phyloP scores from a whole-genome alignment of 2,329 filamentous ascomycete genomes.

The Onygenales sp. region DNA sequence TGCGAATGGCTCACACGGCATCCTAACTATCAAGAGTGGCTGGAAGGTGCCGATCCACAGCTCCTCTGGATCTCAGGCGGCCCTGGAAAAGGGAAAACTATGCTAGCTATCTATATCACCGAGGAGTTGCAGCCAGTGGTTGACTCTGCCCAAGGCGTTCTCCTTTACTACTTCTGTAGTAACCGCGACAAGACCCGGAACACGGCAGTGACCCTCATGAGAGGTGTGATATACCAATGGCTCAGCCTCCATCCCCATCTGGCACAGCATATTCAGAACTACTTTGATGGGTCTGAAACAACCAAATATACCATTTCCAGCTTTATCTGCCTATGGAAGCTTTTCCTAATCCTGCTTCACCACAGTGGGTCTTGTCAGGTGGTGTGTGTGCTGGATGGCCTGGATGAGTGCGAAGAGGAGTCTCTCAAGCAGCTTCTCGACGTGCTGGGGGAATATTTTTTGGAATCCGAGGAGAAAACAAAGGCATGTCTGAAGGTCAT shows the following conservation, averaged over 20 bases:
- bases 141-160: constrained; percentile 5
- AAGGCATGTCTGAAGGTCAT: constrained; percentile 11
- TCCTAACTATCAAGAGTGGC: constrained; percentile 13
- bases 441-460: constrained; percentile 10
- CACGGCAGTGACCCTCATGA: constrained; percentile 12
- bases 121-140: constrained; percentile 11
- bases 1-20: constrained; percentile 16
- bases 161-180: constrained; percentile 20
- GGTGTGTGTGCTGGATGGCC: constrained; percentile 14
- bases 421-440: constrained; percentile 12
- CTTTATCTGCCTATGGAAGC: constrained; percentile 12
- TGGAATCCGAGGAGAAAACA: neutral
- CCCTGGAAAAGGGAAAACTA: constrained; percentile 20
- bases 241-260: constrained; percentile 11
- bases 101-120: constrained; percentile 18
- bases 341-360: constrained; percentile 11
- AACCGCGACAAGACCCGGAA: constrained; percentile 17
- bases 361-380: constrained; percentile 7
- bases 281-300: constrained; percentile 12
- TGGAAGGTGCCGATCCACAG: constrained; percentile 4
- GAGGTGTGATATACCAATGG: constrained; percentile 17
- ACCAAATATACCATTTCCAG: constrained; percentile 15
- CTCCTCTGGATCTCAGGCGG: constrained; percentile 19
- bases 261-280: constrained; percentile 9
- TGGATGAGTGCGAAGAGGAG: constrained; percentile 15